These are phyloP conservation scores for Phytophthora litchii DNA, from an alignment of 352 stramenopile species.

Conservation along the genomic window DNA sequence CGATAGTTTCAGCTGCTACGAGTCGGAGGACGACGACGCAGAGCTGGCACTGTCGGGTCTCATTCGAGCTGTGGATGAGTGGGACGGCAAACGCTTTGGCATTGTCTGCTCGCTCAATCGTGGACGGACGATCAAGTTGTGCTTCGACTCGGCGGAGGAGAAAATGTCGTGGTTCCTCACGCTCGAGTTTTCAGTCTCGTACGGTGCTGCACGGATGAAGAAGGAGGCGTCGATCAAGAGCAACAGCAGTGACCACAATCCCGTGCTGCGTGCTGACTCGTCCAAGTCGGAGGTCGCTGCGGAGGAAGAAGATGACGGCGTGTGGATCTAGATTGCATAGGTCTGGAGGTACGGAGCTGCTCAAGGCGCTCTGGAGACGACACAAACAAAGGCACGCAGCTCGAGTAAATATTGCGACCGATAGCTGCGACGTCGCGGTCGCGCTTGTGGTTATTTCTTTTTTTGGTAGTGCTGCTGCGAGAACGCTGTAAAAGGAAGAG, in stretches of 20 bases:
- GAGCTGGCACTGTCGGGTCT: constrained; percentile 71
- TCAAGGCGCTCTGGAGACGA: constrained; percentile 21
- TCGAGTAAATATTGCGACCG: constrained; percentile 40
- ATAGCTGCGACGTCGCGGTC: constrained; percentile 20
- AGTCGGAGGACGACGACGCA: constrained; percentile 70
- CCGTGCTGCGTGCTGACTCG: constrained; percentile 43
- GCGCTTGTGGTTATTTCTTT: constrained; percentile 31
- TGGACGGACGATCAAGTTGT: constrained; percentile 73
- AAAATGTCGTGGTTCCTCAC: constrained; percentile 87
- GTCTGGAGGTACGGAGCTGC: constrained; percentile 17
- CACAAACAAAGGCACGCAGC: constrained; percentile 28
- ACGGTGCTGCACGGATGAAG: constrained; percentile 71
- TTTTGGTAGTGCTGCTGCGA: constrained; percentile 39
- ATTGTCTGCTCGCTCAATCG: constrained; percentile 75
- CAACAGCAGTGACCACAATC: constrained; percentile 43
- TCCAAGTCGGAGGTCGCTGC: constrained; percentile 41
- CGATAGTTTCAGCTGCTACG: constrained; percentile 81
- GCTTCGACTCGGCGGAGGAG: constrained; percentile 81
- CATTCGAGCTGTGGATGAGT: constrained; percentile 71
- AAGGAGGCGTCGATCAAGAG: constrained; percentile 63
- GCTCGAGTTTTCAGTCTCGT: constrained; percentile 77
- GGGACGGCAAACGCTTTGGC: constrained; percentile 79
- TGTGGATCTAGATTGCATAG: constrained; percentile 70
- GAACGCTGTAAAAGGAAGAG: constrained; percentile 36
- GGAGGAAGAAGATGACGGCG: constrained; percentile 60